Base-by-base conservation (phyloP, 2,329 filamentous ascomycete genomes). In the Dryadomyces sulphureus region DNA sequence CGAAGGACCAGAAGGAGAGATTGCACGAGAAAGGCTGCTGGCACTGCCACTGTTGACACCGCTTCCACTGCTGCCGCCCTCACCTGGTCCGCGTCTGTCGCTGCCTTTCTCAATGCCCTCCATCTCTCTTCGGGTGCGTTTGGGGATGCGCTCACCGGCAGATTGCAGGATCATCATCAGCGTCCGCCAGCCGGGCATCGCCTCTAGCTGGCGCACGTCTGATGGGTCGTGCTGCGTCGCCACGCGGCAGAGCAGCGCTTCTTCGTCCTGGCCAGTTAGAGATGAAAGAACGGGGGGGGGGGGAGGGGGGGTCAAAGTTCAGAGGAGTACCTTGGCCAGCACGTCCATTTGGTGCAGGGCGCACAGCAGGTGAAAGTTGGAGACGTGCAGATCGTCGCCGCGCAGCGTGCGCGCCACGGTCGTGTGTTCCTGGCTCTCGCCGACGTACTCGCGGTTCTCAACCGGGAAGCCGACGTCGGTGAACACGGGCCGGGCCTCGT, bases 91-190 rank as follows among this genome's bases (percentile, higher is more conserved):
- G 39, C 27, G 41, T 5, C 41, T 19, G 24, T 20, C 35, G 16
- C 35, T 25, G 32, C 24, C 34, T 34, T 27, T 17, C 27, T 48
- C 48, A 27, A 47, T 17, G 45, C 42, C 47, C 36, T 49, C 55
- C 54, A 54, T 50, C 56, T 52, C 59, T 56, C 54, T 55, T 64
- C 59, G 60, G 61, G 57, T 59, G 60, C 77, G 84, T 74, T 92
- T 93, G 65, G 80, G 81, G 77, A 82, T 78, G 78, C 82, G 82
- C 84, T 94, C 89, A 94, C 89, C 87, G 75, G 86, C 88, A 78
- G 88, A 84, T 79, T 92, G 79, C 68, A 96, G 77, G 62, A 98
- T 94, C 63, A 84, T 82, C 66, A 90, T 75, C 59, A 98, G 73
- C 49, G 87, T 96, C 64, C 89, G 84, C 92, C 92, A 98, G 59